Evolutionary conservation across 2,329 filamentous ascomycete genomes (phyloP).

Genomic region (Penicillium sp.): DNA sequence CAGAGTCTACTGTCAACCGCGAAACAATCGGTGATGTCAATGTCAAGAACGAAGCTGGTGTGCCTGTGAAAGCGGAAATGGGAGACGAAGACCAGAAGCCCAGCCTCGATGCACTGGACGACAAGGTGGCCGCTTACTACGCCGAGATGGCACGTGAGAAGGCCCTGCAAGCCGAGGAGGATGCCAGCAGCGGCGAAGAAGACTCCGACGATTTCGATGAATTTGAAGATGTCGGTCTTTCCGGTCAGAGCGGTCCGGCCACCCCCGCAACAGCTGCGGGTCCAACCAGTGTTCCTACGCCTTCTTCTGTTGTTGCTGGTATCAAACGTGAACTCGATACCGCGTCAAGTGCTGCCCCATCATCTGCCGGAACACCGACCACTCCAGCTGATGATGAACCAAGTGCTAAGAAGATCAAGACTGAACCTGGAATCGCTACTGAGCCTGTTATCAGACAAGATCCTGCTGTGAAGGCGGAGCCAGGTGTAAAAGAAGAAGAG

Average conservation of each 20-base stretch:
- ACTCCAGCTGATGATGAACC: slow-evolving; percentile 42
- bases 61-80: slow-evolving; percentile 40
- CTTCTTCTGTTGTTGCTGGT: slow-evolving; percentile 23
- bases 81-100: slow-evolving; percentile 47
- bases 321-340: slow-evolving; percentile 43
- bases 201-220: slow-evolving; percentile 44
- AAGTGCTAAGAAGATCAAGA: slow-evolving; percentile 44
- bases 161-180: slow-evolving; percentile 42
- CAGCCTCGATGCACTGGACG: slow-evolving; percentile 44
- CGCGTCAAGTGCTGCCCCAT: slow-evolving; percentile 41
- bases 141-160: slow-evolving; percentile 48
- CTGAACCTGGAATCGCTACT: slow-evolving; percentile 12
- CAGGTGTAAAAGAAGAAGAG: slow-evolving; percentile 34
- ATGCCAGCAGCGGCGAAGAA: slow-evolving; percentile 43
- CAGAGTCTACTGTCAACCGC: slow-evolving; percentile 49
- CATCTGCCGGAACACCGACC: slow-evolving; percentile 38
- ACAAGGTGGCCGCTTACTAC: slow-evolving; percentile 50
- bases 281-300: slow-evolving; percentile 29
- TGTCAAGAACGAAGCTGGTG: slow-evolving; percentile 33
- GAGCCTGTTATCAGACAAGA: slow-evolving; percentile 14
- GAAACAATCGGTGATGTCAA: slow-evolving; percentile 24
- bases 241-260: slow-evolving; percentile 36
- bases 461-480: slow-evolving; percentile 7
- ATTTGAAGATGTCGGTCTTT: slow-evolving; percentile 48
- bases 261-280: slow-evolving; percentile 32